Percentiles rank a stretch among this genome's conserved stretches.
phyloP scores from a whole-genome alignment of 495 filamentous ascomycete species.

The Pyrenula massariospora region DNA sequence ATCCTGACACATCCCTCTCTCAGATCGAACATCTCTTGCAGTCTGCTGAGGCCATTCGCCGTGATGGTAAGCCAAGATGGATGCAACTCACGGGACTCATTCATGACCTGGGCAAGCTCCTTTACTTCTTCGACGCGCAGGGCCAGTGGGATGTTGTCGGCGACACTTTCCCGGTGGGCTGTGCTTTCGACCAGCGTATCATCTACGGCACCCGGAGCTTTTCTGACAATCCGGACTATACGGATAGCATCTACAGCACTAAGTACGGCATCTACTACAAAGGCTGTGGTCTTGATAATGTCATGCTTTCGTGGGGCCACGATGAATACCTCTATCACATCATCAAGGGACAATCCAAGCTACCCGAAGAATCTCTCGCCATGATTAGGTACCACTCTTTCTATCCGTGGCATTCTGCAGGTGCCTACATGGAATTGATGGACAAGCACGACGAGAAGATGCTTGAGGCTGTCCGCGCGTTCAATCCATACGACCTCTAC shows the following conservation, averaged over 20 bases:
- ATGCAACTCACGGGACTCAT: constrained; percentile 86
- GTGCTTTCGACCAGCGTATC: constrained; percentile 61
- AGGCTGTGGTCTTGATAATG: constrained; percentile 66
- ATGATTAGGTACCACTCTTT: constrained; percentile 89
- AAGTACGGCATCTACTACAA: constrained; percentile 67
- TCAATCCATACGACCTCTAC: constrained; percentile 87
- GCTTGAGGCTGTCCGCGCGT: constrained; percentile 69
- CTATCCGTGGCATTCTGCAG: constrained; percentile 78
- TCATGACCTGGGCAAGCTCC: constrained; percentile 80
- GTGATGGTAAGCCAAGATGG: constrained; percentile 84
- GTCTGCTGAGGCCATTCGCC: constrained; percentile 73
- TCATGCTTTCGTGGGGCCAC: constrained; percentile 87
- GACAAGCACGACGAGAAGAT: constrained; percentile 66
- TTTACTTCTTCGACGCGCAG: constrained; percentile 70
- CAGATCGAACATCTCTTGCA: constrained; percentile 86
- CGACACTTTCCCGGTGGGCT: constrained; percentile 87
- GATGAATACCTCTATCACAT: constrained; percentile 88
- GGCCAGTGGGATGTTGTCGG: constrained; percentile 93
- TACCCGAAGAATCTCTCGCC: constrained; percentile 71
- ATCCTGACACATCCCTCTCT: constrained; percentile 74
- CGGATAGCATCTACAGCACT: constrained; percentile 54
- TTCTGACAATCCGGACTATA: constrained; percentile 54
- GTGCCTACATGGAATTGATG: constrained; percentile 72
- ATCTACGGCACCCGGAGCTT: constrained; percentile 67
- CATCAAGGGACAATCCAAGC: constrained; percentile 60